Evolutionary conservation across 768 basidiomycete genomes (phyloP), one percentile per base, ranked within the genome.

Genomic region (Suillus fuscotomentosus): DNA sequence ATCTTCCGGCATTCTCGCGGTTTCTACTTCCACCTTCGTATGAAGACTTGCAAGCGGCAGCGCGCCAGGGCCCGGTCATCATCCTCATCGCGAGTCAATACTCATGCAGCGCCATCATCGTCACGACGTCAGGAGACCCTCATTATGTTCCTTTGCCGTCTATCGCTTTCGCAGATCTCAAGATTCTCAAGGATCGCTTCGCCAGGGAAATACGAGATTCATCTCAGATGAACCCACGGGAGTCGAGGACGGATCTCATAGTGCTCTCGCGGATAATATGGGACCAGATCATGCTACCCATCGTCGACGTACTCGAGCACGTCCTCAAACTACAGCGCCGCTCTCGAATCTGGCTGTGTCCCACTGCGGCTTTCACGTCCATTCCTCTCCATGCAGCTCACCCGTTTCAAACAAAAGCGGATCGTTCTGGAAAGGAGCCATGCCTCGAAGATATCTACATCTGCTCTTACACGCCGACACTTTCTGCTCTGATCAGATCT

Each of bases 341-440:
- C 31, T 31, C 31, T 31, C 31, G 31, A 31, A 31, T 31, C 31
- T 31, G 31, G 31, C 5, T 31, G 31, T 31, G 31, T 31, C 31
- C 31, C 31, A 31, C 31, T 31, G 31, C 31, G 5, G 31, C 31
- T 31, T 31, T 31, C 31, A 31, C 67, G 3, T 55, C 64, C 0
- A 27, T 68, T 31, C 67, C 67, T 20, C 31, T 68, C 10, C 67
- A 68, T 31, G 66, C 67, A 41, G 62, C 81, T 34, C 72, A 77
- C 10, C 70, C 70, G 1, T 80, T 79, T 45, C 11, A 59, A 31
- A 61, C 38, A 14, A 60, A 62, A 50, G 48, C 65, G 10, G 67
- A 62, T 9, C 22, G 42, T 24, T 59, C 6, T 3, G 51, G 63
- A 0, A 31, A 31, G 22, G 39, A 31, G 31, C 45, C 15, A 20